Percentiles rank a stretch among this genome's conserved stretches.
Conservation (phyloP, 208 protist species). For the Angomonas desouzai region DNA sequence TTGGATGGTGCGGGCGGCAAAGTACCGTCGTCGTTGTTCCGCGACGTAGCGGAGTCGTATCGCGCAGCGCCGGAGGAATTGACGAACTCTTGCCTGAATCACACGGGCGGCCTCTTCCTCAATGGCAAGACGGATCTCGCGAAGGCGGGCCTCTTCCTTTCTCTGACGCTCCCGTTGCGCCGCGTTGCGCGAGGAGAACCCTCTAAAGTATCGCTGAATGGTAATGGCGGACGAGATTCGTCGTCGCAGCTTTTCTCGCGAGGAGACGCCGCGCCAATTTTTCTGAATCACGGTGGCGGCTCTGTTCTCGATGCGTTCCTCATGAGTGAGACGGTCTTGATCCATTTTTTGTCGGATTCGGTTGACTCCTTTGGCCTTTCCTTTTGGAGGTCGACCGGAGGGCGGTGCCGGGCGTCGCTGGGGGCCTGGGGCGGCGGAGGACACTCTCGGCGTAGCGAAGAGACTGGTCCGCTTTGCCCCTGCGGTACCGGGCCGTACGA, state of each 20-base stretch:
- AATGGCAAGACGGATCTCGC: slow-evolving; percentile 23
- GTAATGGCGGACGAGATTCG: neutral
- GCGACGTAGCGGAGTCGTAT: slow-evolving; percentile 58
- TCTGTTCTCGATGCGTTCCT: slow-evolving; percentile 28
- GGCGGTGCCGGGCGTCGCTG: neutral
- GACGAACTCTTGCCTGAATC: slow-evolving; percentile 61
- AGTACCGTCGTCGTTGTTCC: slow-evolving; percentile 36
- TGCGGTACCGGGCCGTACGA: neutral
- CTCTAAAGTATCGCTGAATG: slow-evolving; percentile 1
- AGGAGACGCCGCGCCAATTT: slow-evolving; percentile 20
- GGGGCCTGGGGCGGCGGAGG: neutral
- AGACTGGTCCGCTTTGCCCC: neutral
- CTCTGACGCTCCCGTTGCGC: slow-evolving; percentile 7
- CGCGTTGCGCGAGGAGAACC: slow-evolving; percentile 3
- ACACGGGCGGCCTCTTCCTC: slow-evolving; percentile 43
- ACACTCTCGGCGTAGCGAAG: neutral
- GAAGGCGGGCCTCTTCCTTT: slow-evolving; percentile 31
- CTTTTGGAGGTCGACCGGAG: neutral
- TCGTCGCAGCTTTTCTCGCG: neutral
- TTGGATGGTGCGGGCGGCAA: slow-evolving; percentile 75
- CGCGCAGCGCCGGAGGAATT: slow-evolving; percentile 63
- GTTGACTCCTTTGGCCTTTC: neutral
- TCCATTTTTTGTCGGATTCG: slow-evolving; percentile 2
- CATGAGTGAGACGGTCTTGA: slow-evolving; percentile 26
- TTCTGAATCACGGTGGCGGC: slow-evolving; percentile 7